Conservation (phyloP, 2,329 filamentous ascomycete species). For the Pseudogymnoascus destructans region DNA sequence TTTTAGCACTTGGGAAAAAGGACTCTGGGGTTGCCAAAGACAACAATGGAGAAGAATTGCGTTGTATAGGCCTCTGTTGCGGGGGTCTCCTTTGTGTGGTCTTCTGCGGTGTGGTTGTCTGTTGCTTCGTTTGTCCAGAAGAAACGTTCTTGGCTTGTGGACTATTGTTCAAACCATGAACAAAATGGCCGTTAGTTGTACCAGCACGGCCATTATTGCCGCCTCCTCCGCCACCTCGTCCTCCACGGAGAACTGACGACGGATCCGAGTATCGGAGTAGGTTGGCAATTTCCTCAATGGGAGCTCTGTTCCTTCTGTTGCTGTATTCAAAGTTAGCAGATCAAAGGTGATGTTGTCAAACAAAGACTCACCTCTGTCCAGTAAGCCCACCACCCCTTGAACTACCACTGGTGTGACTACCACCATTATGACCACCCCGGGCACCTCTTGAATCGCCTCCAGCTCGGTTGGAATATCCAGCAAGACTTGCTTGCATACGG, state of each 20-base stretch:
- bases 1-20: background rate
- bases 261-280: background rate
- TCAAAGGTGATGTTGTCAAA: background rate
- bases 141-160: background rate
- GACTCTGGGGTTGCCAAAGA: background rate
- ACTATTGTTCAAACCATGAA: background rate
- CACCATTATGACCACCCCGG: background rate
- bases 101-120: background rate
- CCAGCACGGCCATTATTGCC: background rate
- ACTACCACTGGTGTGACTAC: background rate
- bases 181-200: background rate
- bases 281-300: constrained; percentile 3
- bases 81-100: background rate
- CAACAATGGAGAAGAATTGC: background rate
- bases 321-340: background rate
- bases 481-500: constrained; percentile 1
- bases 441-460: background rate
- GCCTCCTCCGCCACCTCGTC: background rate
- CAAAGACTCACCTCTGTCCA: background rate
- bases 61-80: background rate
- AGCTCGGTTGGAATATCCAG: background rate
- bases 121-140: background rate
- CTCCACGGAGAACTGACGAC: background rate
- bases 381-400: background rate
- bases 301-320: background rate